Conservation (phyloP, 306 rosid genomes). For the Trifolium subterraneum region DNA sequence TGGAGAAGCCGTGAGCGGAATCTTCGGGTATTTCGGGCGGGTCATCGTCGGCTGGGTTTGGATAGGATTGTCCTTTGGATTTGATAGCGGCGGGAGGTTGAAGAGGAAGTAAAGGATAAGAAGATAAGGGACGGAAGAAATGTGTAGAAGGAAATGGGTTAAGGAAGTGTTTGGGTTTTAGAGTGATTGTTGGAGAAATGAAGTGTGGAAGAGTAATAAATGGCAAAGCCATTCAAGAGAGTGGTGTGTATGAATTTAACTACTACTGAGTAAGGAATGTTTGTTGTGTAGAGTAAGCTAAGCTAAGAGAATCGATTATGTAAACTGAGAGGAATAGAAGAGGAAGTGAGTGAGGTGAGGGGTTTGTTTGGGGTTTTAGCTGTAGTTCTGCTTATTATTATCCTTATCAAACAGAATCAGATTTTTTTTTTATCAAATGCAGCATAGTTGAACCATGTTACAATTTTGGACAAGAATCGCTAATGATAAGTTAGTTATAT, state of each 20-base stretch:
- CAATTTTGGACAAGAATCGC: no score
- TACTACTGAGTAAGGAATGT: no score
- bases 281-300: not conserved
- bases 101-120: slow-evolving; percentile 19
- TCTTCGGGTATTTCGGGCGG: slow-evolving; percentile 84
- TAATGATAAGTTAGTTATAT: no score
- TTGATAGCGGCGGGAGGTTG: slow-evolving; percentile 58
- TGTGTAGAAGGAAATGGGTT: slow-evolving; percentile 19
- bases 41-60: slow-evolving; percentile 80
- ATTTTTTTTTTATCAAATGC: no score
- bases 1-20: slow-evolving; percentile 76
- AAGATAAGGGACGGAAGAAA: slow-evolving; percentile 17
- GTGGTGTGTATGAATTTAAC: not conserved
- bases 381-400: not conserved
- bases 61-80: slow-evolving; percentile 76
- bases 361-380: slow-evolving; percentile 35
- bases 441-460: no score
- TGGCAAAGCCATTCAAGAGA: slow-evolving; percentile 60
- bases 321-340: no score
- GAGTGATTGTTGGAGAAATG: slow-evolving; percentile 34
- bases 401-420: not conserved
- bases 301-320: slow-evolving; percentile 2
- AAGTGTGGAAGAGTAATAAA: slow-evolving; percentile 56
- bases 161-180: slow-evolving; percentile 43
- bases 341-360: not conserved